Evolutionary conservation across 1,284 basidiomycete genomes (phyloP).

Genomic region (Melanopsichium pennsylvanicum): DNA sequence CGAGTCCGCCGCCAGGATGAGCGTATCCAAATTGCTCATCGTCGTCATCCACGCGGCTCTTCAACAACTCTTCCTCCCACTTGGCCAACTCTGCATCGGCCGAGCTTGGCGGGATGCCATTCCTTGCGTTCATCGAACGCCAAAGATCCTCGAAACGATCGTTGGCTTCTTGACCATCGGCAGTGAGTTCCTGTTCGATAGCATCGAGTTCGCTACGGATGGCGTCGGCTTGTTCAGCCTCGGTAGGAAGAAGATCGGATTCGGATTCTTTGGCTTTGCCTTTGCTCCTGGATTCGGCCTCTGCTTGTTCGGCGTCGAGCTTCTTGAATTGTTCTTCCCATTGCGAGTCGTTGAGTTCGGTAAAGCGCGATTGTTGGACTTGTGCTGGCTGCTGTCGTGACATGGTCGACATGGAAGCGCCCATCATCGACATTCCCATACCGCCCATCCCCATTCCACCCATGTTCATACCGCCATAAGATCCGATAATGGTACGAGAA

Average conservation of each 20-base stretch:
- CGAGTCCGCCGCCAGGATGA: conserved; percentile 62
- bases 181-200: conserved; percentile 53
- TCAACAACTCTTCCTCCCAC: conserved; percentile 72
- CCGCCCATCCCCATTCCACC: conserved; percentile 37
- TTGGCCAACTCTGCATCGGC: conserved; percentile 70
- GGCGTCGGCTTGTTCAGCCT: conserved; percentile 56
- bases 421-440: conserved; percentile 47
- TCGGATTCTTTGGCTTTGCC: conserved; percentile 49
- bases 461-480: conserved; percentile 39
- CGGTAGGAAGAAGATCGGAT: conserved; percentile 30
- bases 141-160: conserved; percentile 63
- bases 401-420: conserved; percentile 18
- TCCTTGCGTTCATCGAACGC: conserved; percentile 58
- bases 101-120: conserved; percentile 35
- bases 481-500: conserved; percentile 45
- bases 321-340: conserved; percentile 63
- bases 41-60: conserved; percentile 72
- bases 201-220: conserved; percentile 58
- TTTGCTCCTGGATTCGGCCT: conserved; percentile 58
- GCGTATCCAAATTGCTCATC: conserved; percentile 67
- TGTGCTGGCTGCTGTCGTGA: conserved; percentile 21
- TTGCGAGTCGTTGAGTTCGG: conserved; percentile 58
- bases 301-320: conserved; percentile 52
- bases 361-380: conserved; percentile 35
- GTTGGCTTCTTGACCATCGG: conserved; percentile 49